phyloP scores from a whole-genome alignment of 352 stramenopile genomes.

The Aphanomyces astaci region DNA sequence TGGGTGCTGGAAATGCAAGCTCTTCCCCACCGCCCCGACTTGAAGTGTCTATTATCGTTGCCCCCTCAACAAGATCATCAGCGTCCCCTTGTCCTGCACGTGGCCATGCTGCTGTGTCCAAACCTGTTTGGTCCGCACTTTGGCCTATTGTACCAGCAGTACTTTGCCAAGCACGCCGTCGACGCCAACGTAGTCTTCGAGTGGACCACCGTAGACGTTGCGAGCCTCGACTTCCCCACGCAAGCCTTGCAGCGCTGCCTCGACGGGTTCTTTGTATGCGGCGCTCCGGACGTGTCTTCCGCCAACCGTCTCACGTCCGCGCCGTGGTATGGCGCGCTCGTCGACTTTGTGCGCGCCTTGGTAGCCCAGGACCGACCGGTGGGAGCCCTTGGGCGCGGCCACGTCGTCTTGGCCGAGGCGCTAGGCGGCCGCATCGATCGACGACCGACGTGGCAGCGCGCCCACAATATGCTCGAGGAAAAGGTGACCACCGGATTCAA shows the following conservation, averaged over 20 bases:
- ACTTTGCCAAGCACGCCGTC: background rate
- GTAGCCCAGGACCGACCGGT: background rate
- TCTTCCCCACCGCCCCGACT: background rate
- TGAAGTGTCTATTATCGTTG: background rate
- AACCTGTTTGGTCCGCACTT: conserved; percentile 20
- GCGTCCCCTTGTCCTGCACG: background rate
- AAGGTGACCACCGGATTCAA: background rate
- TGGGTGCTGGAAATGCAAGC: conserved; percentile 15
- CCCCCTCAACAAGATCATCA: background rate
- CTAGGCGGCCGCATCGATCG: background rate
- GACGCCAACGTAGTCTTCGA: background rate
- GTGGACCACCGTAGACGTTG: conserved; percentile 17
- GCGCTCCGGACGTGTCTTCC: background rate
- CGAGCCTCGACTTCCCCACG: conserved; percentile 14
- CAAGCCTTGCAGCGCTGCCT: background rate
- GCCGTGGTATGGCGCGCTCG: background rate
- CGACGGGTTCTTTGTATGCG: conserved; percentile 14
- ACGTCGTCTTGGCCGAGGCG: conserved; percentile 1
- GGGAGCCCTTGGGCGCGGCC: conserved; percentile 8
- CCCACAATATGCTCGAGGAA: conserved; percentile 14
- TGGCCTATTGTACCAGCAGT: conserved; percentile 12
- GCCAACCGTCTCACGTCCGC: background rate
- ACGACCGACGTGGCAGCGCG: background rate
- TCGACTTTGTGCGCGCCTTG: background rate
- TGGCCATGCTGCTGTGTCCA: conserved; percentile 18